Conservation (phyloP, 306 rosid genomes). For the Trifolium repens region DNA sequence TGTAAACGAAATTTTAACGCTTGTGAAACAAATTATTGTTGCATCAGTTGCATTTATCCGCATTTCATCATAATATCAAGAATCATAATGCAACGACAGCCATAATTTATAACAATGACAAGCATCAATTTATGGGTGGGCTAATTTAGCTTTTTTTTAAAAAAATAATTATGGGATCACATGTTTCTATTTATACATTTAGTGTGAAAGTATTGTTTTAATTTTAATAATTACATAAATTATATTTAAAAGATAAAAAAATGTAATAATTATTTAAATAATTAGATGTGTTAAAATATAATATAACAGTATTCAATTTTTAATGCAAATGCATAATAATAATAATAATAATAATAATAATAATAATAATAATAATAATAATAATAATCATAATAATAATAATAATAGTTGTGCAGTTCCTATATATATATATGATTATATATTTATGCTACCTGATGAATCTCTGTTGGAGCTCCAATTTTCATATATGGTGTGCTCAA, state of each 20-base stretch:
- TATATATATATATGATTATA: not conserved
- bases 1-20: not conserved
- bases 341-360: not conserved
- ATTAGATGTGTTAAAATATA: too few relatives aligned
- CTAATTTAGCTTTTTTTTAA: too few relatives aligned
- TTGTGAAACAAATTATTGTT: not conserved
- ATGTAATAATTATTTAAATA: too few relatives aligned
- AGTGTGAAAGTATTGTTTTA: not conserved
- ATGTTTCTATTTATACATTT: not conserved
- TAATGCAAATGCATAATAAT: not conserved
- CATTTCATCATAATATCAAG: not conserved
- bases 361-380: not conserved
- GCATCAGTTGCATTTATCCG: not conserved
- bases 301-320: not conserved
- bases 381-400: not conserved
- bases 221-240: too few relatives aligned
- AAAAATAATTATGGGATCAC: not conserved
- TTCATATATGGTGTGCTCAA: slow-evolving; percentile 94
- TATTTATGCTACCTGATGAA: slow-evolving; percentile 65
- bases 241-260: too few relatives aligned
- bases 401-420: not conserved
- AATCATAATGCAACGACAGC: not conserved
- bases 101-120: not conserved
- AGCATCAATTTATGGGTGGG: not conserved
- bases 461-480: slow-evolving; percentile 81